Conservation (phyloP, 1,284 basidiomycete species). For the Ceratobasidium sp. region DNA sequence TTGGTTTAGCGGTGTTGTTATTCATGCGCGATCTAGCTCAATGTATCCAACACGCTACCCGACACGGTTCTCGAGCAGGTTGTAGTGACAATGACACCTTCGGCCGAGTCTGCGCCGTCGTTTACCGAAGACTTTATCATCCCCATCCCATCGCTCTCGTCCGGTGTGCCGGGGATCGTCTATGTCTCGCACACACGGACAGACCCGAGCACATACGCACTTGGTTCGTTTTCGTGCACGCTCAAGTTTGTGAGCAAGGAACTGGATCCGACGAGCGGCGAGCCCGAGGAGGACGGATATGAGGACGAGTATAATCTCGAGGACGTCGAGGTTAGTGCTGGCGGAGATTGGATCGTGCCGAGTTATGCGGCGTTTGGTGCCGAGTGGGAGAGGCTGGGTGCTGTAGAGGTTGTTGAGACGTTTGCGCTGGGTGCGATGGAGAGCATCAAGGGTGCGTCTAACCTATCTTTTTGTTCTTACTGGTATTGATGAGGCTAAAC, state of each 20-base stretch:
- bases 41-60: constrained; percentile 97
- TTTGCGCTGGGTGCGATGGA: constrained; percentile 94
- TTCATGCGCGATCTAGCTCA: constrained; percentile 69
- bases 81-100: constrained; percentile 89
- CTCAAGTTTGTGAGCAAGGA: constrained; percentile 98
- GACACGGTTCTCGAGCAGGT: constrained; percentile 96
- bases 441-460: constrained; percentile 81
- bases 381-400: constrained; percentile 93
- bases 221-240: constrained; percentile 89
- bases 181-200: constrained; percentile 95
- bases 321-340: constrained; percentile 90
- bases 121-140: constrained; percentile 96
- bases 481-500: constrained; percentile 45
- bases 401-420: constrained; percentile 80
- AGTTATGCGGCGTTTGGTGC: constrained; percentile 88
- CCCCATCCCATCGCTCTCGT: constrained; percentile 72
- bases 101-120: constrained; percentile 65
- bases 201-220: constrained; percentile 75
- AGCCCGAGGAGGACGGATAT: constrained; percentile 98
- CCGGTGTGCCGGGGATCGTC: constrained; percentile 75
- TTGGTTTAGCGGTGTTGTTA: neutral
- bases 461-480: constrained; percentile 15
- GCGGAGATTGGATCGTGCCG: constrained; percentile 92
- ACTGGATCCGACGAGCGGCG: constrained; percentile 93
- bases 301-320: constrained; percentile 98